Base-by-base conservation (phyloP, 169 alveolate species). In the Plasmodium ovale region DNA sequence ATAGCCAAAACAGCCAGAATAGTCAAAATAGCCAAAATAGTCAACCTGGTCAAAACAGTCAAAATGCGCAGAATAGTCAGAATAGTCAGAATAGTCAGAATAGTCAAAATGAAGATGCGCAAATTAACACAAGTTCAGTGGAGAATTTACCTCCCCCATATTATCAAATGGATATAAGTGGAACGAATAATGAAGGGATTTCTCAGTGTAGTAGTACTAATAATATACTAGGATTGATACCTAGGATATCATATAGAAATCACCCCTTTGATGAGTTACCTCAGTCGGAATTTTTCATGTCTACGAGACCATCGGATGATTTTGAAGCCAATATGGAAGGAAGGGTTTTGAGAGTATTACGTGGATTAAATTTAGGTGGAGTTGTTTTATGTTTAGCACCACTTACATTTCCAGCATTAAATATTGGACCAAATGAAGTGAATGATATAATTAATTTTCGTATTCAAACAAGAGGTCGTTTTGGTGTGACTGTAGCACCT, bases 401-500 rank as follows among this genome's bases (percentile, higher is more conserved):
- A 0, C 85, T 95, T 10, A 94, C 96, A 47, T 93, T 95, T 79
- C 95, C 96, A 23, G 94, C 97, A 3, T 70, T 94, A 31, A 87
- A 64, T 67, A 56, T 91, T 54, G 84, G 92, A 0, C 77, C 92
- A 16, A 62, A 92, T 23, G 93, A 87, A 23, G 94, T 94, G 21
- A 90, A 90, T 14, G 94, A 93, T 68, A 93, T 95, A 23, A 71
- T 95, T 10, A 92, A 92, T 56, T 96, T 96, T 71, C 89, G 96
- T 53, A 93, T 96, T 10, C 77, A 87, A 44, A 92, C 97, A n/a
- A 89, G 94, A 19, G 97, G 97, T 5, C 93, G 98, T 14, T 96
- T 96, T 88, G 98, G 98, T n/a, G 96, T 96, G 27, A 96, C 98
- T 0, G 98, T 96, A 2, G 98, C 98, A 1, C 98, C 98, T 0